Percentiles rank a stretch among this genome's conserved stretches.
These are phyloP conservation scores for Clavispora santaluciae DNA, from an alignment of 805 yeast genomes.

Conservation along the genomic window DNA sequence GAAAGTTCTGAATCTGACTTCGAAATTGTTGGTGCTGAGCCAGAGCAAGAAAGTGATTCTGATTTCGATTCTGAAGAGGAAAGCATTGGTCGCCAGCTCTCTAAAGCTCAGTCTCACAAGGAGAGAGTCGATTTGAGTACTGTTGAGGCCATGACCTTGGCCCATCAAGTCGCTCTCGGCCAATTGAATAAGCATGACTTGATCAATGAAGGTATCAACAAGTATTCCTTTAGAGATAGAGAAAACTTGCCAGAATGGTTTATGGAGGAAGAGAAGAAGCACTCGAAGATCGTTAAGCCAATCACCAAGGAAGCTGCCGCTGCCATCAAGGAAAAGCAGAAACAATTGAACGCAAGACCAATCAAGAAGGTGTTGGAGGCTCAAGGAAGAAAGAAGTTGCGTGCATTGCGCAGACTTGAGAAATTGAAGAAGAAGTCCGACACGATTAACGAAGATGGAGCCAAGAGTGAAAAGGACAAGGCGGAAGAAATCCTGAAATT, in stretches of 20 bases:
- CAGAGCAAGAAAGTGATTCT: slow-evolving; percentile 30
- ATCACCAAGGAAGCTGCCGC: slow-evolving; percentile 78
- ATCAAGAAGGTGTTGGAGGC: slow-evolving; percentile 99
- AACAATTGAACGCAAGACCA: slow-evolving; percentile 88
- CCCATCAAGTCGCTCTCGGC: slow-evolving; percentile 91
- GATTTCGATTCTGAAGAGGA: slow-evolving; percentile 54
- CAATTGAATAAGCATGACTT: slow-evolving; percentile 79
- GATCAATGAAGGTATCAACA: slow-evolving; percentile 88
- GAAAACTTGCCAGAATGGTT: slow-evolving; percentile 98
- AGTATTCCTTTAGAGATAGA: slow-evolving; percentile 84
- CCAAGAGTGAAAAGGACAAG: slow-evolving; percentile 88
- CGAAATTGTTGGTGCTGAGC: slow-evolving; percentile 36
- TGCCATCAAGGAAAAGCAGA: slow-evolving; percentile 40
- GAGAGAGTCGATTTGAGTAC: slow-evolving; percentile 79
- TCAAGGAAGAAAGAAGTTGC: slow-evolving; percentile 90
- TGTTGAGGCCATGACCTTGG: slow-evolving; percentile 95
- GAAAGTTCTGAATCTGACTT: slow-evolving; percentile 38
- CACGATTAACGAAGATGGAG: slow-evolving; percentile 78
- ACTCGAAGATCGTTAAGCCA: slow-evolving; percentile 82
- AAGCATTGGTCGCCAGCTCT: slow-evolving; percentile 24
- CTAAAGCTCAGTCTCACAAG: slow-evolving; percentile 45
- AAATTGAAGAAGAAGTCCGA: slow-evolving; percentile 91
- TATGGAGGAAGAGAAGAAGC: slow-evolving; percentile 82
- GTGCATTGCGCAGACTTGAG: slow-evolving; percentile 83
- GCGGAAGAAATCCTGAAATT: slow-evolving; percentile 87